Percentiles rank a stretch among this genome's conserved stretches.
Evolutionary conservation across 225 moss, liverwort and hornwort species (phyloP).

Genomic region (Marchantia polymorpha): DNA sequence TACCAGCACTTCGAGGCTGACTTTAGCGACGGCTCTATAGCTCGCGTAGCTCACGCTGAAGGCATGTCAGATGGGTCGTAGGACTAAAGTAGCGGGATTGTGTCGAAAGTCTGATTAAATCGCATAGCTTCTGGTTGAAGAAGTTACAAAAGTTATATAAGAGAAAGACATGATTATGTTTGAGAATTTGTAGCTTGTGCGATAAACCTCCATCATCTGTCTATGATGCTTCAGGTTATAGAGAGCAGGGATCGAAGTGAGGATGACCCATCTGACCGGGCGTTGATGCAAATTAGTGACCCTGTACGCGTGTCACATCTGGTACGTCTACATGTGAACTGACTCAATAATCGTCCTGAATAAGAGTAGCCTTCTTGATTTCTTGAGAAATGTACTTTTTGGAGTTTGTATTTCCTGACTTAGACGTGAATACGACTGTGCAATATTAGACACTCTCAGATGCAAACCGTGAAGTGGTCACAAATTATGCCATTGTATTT

Average conservation of each 20-base stretch:
- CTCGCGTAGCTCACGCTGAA: background rate
- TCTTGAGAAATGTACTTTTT: no score
- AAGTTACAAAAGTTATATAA: background rate
- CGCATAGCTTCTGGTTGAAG: background rate
- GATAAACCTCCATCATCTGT: background rate
- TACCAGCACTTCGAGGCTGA: background rate
- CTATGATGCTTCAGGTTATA: slow-evolving; percentile 54
- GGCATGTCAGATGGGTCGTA: background rate
- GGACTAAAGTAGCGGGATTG: background rate
- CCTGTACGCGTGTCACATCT: slow-evolving; percentile 92
- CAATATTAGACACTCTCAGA: no score
- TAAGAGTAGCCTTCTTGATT: no score
- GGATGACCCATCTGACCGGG: slow-evolving; percentile 56
- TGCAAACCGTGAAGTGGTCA: no score
- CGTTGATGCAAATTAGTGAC: slow-evolving; percentile 63
- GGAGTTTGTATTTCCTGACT: no score
- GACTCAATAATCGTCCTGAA: background rate
- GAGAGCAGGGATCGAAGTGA: slow-evolving; percentile 89
- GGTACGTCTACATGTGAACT: slow-evolving; percentile 35
- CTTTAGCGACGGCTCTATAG: no score
- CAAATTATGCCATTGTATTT: background rate
- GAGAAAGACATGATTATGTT: background rate
- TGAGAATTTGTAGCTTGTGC: background rate
- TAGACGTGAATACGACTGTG: no score
- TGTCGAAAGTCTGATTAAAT: background rate